These are phyloP conservation scores for Planoprotostelium fungivorum DNA, from an alignment of 78 protist genomes.

Conservation along the genomic window DNA sequence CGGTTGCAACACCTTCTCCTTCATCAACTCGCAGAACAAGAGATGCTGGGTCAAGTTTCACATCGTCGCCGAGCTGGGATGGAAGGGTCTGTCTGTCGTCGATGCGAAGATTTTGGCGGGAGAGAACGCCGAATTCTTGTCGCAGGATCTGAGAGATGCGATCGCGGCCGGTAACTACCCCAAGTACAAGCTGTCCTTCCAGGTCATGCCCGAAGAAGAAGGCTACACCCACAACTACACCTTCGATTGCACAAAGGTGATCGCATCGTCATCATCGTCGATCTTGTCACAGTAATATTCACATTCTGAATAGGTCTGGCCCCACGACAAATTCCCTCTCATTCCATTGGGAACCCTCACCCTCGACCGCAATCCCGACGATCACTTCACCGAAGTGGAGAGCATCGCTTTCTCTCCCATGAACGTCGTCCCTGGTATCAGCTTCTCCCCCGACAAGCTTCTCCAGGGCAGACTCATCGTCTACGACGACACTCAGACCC, in stretches of 20 bases:
- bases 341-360: slow-evolving; percentile 70
- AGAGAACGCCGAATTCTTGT: slow-evolving; percentile 63
- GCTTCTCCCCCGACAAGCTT: slow-evolving; percentile 63
- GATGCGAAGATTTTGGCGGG: slow-evolving; percentile 67
- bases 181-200: slow-evolving; percentile 62
- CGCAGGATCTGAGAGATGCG: slow-evolving; percentile 68
- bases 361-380: slow-evolving; percentile 82
- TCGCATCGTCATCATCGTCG: neutral
- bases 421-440: slow-evolving; percentile 85
- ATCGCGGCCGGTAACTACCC: slow-evolving; percentile 74
- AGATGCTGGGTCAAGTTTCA: slow-evolving; percentile 67
- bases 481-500: slow-evolving; percentile 82
- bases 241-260: slow-evolving; percentile 80
- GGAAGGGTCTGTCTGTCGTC: slow-evolving; percentile 37
- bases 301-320: slow-evolving; percentile 29
- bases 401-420: slow-evolving; percentile 81
- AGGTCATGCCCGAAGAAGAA: slow-evolving; percentile 71
- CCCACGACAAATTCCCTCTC: slow-evolving; percentile 72
- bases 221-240: slow-evolving; percentile 54
- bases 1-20: slow-evolving; percentile 66
- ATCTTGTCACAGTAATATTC: neutral
- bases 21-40: slow-evolving; percentile 59
- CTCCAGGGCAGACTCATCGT: slow-evolving; percentile 78
- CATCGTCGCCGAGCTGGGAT: slow-evolving; percentile 59
- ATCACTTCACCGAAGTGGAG: slow-evolving; percentile 82